A percentile compares a stretch with the other conserved stretches of the same genome.
Evolutionary conservation across 768 basidiomycete genomes (phyloP).

Genomic region (Tulasnella sp.): DNA sequence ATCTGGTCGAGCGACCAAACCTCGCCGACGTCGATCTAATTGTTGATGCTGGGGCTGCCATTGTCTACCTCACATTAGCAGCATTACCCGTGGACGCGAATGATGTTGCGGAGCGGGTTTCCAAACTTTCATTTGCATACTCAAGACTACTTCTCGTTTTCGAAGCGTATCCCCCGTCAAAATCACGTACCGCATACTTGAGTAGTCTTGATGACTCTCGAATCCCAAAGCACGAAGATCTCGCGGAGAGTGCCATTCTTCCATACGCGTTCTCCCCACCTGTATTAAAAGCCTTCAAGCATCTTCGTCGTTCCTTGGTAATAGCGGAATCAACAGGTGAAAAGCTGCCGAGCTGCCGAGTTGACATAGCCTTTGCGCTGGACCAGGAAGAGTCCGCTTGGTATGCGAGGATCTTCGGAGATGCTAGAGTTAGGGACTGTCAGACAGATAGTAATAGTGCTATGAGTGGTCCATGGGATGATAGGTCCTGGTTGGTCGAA

Average conservation of each 20-base stretch:
- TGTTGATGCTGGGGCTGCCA: slow-evolving; percentile 57
- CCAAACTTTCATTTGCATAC: slow-evolving; percentile 62
- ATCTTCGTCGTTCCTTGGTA: slow-evolving; percentile 57
- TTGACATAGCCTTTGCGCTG: slow-evolving; percentile 62
- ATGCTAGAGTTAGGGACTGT: slow-evolving; percentile 35
- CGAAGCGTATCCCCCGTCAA: slow-evolving; percentile 58
- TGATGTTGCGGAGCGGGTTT: slow-evolving; percentile 46
- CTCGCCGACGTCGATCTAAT: slow-evolving; percentile 64
- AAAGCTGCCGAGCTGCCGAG: slow-evolving; percentile 45
- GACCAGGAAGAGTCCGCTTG: slow-evolving; percentile 56
- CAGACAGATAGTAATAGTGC: slow-evolving; percentile 37
- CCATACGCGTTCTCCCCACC: slow-evolving; percentile 60
- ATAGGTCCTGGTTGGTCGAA: slow-evolving; percentile 58
- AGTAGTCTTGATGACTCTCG: neutral
- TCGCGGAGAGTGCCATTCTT: slow-evolving; percentile 31
- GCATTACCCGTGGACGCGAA: slow-evolving; percentile 52
- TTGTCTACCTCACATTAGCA: slow-evolving; percentile 50
- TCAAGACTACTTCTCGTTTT: slow-evolving; percentile 55
- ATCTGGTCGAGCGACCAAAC: slow-evolving; percentile 61
- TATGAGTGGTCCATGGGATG: slow-evolving; percentile 51
- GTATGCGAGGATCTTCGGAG: slow-evolving; percentile 55
- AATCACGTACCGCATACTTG: slow-evolving; percentile 33
- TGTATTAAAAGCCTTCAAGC: slow-evolving; percentile 65
- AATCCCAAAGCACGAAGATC: slow-evolving; percentile 29
- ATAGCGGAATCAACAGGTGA: slow-evolving; percentile 59